Base-by-base conservation (phyloP, 352 stramenopile species). In the Elongisporangium prolatum region DNA sequence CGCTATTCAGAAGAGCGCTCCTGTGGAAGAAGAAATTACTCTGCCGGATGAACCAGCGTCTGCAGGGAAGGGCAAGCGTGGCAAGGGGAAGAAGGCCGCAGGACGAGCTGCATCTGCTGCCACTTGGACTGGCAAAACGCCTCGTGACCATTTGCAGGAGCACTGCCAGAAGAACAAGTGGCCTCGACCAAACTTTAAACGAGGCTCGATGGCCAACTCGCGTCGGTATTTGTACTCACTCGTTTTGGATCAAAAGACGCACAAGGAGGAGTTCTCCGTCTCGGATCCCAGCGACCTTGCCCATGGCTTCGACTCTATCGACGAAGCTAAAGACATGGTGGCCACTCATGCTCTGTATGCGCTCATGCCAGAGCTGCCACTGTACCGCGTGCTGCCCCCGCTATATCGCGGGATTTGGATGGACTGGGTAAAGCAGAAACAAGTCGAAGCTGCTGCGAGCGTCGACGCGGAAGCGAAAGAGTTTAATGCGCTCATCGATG, bases 321-420 rank as follows among this genome's bases (percentile, higher is more conserved):
- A 86, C 21, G 75, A 88, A 22, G 80, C 82, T 4, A 93, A 93
- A 51, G 84, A 93, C 61, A 64, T 72, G 0, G 69, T 97, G 6
- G 77, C 91, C 28, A 93, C 84, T 11, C 76, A 85, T 28, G 88
- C 86, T 10, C 66, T 98, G n/a, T 98, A 97, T 70, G 72, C 77
- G 40, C 74, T 98, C 38, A 80, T 81, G 48, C 78, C 89, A 0
- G 74, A 88, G 14, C 64, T 97, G 24, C 89, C 86, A 22, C 65
- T 98, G 2, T 95, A 98, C 67, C 80, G 78, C 14, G 74, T 98
- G 49, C 75, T 98, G 24, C 91, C 92, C 2, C 88, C 86, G 3
- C n/a, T 72, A 17, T 97, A 96, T 58, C 84, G 88, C 8, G 78
- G 89, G 3, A 74, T 98, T 67, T 98, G 94, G 94, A 67, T 86